These are phyloP conservation scores for Claviceps humidiphila DNA, from an alignment of 2,329 filamentous ascomycete genomes.

Conservation along the genomic window DNA sequence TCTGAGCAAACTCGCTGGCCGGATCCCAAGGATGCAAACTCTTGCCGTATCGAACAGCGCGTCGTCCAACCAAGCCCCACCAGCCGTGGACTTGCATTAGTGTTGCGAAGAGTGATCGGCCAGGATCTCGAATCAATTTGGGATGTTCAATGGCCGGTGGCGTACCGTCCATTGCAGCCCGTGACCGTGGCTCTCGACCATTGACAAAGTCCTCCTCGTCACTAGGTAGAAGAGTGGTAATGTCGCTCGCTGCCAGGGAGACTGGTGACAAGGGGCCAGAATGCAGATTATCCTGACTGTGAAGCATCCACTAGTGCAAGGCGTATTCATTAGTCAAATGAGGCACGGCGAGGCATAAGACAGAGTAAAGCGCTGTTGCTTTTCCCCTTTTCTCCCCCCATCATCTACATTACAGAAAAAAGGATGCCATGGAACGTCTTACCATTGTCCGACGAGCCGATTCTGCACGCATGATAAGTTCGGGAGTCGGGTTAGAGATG, in stretches of 20 bases:
- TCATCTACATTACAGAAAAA: neutral
- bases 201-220: slow-evolving; percentile 38
- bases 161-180: slow-evolving; percentile 41
- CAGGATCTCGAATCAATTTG: slow-evolving; percentile 25
- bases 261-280: slow-evolving; percentile 38
- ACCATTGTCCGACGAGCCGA: slow-evolving; percentile 44
- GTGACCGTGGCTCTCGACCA: slow-evolving; percentile 32
- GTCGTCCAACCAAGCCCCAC: slow-evolving; percentile 39
- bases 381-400: too few relatives aligned
- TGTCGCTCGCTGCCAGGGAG: slow-evolving; percentile 37
- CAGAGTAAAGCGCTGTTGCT: too few relatives aligned
- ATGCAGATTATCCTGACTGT: slow-evolving; percentile 45
- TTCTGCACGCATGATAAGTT: slow-evolving; percentile 35
- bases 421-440: slow-evolving; percentile 11
- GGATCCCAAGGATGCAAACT: slow-evolving; percentile 32
- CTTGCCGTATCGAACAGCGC: slow-evolving; percentile 31
- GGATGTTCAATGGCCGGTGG: slow-evolving; percentile 35
- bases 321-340: neutral
- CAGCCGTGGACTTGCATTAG: slow-evolving; percentile 41
- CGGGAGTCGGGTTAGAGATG: slow-evolving; percentile 26
- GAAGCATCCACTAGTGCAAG: slow-evolving; percentile 39
- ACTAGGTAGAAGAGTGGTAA: slow-evolving; percentile 39
- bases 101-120: slow-evolving; percentile 40
- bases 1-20: slow-evolving; percentile 32
- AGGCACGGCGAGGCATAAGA: neutral